Evolutionary conservation across 1,139 yeast species (phyloP), one percentile per base, ranked within the genome.

Genomic region (Scheffersomyces stambukii): DNA sequence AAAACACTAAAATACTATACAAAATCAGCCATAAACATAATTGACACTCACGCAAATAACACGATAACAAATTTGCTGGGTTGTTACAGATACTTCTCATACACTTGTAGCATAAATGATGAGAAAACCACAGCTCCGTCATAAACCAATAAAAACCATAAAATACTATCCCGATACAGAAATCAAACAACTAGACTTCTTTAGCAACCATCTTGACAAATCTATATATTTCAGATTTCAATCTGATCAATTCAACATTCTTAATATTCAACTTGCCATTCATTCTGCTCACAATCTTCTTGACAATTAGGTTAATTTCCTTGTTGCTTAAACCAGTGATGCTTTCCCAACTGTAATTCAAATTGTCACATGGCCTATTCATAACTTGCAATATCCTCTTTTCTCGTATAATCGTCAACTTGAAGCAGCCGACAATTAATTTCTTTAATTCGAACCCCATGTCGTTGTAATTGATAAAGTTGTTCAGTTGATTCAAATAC

Each of bases 401-500:
- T 35, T 63, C 70, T 29, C 63, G 48, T 21, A 63, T 48, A 20
- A 65, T 52, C 3, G 69, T 59, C 26, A 67, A 49, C 37, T 64
- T 64, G 41, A 64, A 61, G 45, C 74, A 66, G 1, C 72, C 74
- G 20, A 66, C 51, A 30, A 67, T 60, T 37, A 67, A 60, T 40
- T 65, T 63, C 43, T 60, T 61, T 35, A 67, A 53, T 23, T 60
- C 63, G 43, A 61, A 66, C 25, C 67, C 73, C 74, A 67, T 67
- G 23, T 61, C 70, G 37, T 57, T 60, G 38, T 59, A 62, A 37
- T 59, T 59, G 18, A 64, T 65, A 40, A 57, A 62, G 40, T 68
- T 68, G 40, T 68, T 68, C 22, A 70, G 61, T 42, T 68, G 75
- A 40, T 68, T 68, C 37, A 68, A 59, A 40, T 68, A 68, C 29